Conservation (phyloP, 441 rosid genomes). For the Bruguiera hainesii region DNA sequence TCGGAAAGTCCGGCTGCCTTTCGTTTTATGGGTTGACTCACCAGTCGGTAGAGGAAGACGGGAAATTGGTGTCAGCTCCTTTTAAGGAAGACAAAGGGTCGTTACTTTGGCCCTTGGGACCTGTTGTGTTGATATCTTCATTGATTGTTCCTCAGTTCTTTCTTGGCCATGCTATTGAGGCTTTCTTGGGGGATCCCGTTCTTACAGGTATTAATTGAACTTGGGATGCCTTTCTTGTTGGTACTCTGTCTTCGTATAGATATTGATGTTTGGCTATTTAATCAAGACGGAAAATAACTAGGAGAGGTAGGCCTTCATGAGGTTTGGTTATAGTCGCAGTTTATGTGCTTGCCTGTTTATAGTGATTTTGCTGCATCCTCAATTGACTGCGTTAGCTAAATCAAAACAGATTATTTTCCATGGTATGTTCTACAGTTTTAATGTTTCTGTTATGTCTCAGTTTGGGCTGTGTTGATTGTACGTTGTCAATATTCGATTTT, state of each 20-base stretch:
- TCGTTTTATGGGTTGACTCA: conserved; percentile 70
- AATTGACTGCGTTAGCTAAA: too few species aligned
- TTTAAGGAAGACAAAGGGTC: conserved; percentile 61
- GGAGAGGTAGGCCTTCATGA: too few species aligned
- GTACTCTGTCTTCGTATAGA: neutral
- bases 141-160: conserved; percentile 74
- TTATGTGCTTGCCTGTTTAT: too few species aligned
- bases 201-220: neutral
- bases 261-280: too few species aligned
- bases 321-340: too few species aligned
- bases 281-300: too few species aligned
- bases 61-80: conserved; percentile 58
- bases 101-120: conserved; percentile 68
- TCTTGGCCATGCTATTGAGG: conserved; percentile 34
- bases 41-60: conserved; percentile 67
- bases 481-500: conserved; percentile 18
- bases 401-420: too few species aligned
- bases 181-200: neutral
- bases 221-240: neutral
- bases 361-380: too few species aligned
- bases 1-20: conserved; percentile 75
- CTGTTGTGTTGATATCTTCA: conserved; percentile 55
- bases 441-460: too few species aligned
- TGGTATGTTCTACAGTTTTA: too few species aligned
- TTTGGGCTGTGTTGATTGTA: too few species aligned